Conservation (phyloP, 805 yeast species). For the Candida taoyuanica region DNA sequence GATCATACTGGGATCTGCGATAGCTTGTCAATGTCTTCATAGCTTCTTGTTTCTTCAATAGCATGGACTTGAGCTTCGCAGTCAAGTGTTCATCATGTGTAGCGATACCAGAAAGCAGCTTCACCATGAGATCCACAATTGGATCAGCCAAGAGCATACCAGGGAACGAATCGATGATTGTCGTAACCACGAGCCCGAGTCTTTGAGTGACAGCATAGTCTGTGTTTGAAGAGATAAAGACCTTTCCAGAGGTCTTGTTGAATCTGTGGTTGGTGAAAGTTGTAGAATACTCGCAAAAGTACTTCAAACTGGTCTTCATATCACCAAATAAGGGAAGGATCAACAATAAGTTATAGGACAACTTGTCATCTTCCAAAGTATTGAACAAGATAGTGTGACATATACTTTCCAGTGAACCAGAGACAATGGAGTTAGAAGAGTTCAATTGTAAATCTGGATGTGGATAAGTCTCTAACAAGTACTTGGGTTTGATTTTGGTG, state of each 20-base stretch:
- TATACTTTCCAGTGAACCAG: slow-evolving; percentile 65
- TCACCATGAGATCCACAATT: slow-evolving; percentile 53
- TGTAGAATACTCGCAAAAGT: slow-evolving; percentile 39
- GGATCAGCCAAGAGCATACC: slow-evolving; percentile 67
- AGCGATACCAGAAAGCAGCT: slow-evolving; percentile 44
- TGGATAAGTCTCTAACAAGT: slow-evolving; percentile 43
- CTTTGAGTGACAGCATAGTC: slow-evolving; percentile 45
- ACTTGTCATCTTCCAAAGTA: slow-evolving; percentile 36
- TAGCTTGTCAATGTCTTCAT: slow-evolving; percentile 35
- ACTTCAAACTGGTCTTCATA: slow-evolving; percentile 38
- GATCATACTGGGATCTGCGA: slow-evolving; percentile 17
- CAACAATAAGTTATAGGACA: slow-evolving; percentile 40
- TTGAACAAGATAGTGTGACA: slow-evolving; percentile 69
- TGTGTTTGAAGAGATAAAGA: slow-evolving; percentile 28
- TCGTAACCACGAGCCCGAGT: slow-evolving; percentile 47
- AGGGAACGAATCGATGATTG: slow-evolving; percentile 53
- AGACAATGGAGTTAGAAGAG: slow-evolving; percentile 38
- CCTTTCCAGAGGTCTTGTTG: slow-evolving; percentile 16
- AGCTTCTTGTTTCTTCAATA: slow-evolving; percentile 47
- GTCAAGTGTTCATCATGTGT: slow-evolving; percentile 46
- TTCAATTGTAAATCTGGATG: slow-evolving; percentile 61
- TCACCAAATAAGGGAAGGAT: slow-evolving; percentile 54
- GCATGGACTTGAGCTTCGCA: slow-evolving; percentile 45
- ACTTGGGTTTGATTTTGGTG: slow-evolving; percentile 24
- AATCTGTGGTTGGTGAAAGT: slow-evolving; percentile 10